Evolutionary conservation across 805 yeast genomes (phyloP).

Genomic region (Lachancea sp.): DNA sequence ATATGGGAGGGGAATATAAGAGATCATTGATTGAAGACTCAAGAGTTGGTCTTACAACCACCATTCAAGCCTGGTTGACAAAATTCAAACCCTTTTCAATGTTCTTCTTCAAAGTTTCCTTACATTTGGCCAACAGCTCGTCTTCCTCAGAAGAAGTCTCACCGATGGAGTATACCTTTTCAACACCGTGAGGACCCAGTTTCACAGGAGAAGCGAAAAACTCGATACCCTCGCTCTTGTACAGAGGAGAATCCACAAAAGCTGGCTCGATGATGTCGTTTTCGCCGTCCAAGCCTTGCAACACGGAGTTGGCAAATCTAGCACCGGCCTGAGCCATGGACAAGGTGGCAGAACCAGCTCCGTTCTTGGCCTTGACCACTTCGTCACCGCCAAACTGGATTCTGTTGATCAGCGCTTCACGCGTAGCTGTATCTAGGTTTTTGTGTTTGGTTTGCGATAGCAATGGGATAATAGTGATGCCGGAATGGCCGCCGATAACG

Average conservation of each 20-base stretch:
- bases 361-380: slow-evolving; percentile 88
- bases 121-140: slow-evolving; percentile 72
- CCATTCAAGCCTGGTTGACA: slow-evolving; percentile 60
- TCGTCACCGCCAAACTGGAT: slow-evolving; percentile 96
- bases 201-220: slow-evolving; percentile 95
- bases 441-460: slow-evolving; percentile 77
- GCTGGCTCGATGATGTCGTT: slow-evolving; percentile 60
- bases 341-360: slow-evolving; percentile 89
- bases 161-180: slow-evolving; percentile 74
- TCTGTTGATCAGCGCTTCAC: slow-evolving; percentile 67
- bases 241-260: slow-evolving; percentile 75
- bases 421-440: slow-evolving; percentile 56
- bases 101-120: slow-evolving; percentile 85
- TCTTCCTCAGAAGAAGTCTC: slow-evolving; percentile 70
- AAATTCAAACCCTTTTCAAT: slow-evolving; percentile 91
- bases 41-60: too few species aligned
- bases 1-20: background rate
- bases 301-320: slow-evolving; percentile 59
- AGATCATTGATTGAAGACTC: background rate
- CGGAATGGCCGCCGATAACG: slow-evolving; percentile 97
- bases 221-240: slow-evolving; percentile 83
- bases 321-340: slow-evolving; percentile 94
- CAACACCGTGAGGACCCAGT: slow-evolving; percentile 86
- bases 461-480: slow-evolving; percentile 91
- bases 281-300: slow-evolving; percentile 60